phyloP scores from a whole-genome alignment of 163 green algal genomes.

The Scenedesmus sp. region DNA sequence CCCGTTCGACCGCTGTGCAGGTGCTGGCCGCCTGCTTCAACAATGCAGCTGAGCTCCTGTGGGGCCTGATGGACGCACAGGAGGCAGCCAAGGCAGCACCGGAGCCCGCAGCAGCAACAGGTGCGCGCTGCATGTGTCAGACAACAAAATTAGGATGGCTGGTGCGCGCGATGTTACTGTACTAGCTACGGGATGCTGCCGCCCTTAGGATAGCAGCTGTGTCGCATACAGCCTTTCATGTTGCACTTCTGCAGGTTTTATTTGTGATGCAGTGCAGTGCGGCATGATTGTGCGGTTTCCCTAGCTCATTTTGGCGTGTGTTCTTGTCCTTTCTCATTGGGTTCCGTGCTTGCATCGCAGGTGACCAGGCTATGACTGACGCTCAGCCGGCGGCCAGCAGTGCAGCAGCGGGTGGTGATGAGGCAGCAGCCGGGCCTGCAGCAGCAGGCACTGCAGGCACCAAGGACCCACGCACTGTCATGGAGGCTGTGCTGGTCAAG shows the following conservation, averaged over 20 bases:
- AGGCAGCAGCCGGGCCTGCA: neutral
- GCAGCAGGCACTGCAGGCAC: conserved; percentile 11
- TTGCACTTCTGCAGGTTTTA: too few species aligned
- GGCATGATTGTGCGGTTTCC: too few species aligned
- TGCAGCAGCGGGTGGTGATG: neutral
- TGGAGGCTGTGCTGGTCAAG: conserved; percentile 68
- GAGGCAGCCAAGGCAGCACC: conserved; percentile 25
- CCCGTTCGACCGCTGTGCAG: neutral
- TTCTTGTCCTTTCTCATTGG: neutral
- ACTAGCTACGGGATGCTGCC: too few species aligned
- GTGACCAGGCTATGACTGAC: conserved; percentile 3
- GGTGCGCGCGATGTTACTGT: too few species aligned
- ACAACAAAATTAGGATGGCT: neutral
- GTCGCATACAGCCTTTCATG: too few species aligned
- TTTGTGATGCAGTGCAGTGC: too few species aligned
- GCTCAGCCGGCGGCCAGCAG: neutral
- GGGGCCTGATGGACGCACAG: conserved; percentile 57
- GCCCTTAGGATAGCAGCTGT: too few species aligned
- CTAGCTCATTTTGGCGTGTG: too few species aligned
- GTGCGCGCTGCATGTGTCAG: neutral
- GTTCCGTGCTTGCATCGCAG: neutral
- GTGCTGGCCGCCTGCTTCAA: conserved; percentile 54
- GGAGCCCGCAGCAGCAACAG: conserved; percentile 22
- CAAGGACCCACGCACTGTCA: conserved; percentile 57
- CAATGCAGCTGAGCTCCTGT: conserved; percentile 63